Evolutionary conservation across 805 yeast species (phyloP).

Genomic region (Hyphopichia homilentoma): DNA sequence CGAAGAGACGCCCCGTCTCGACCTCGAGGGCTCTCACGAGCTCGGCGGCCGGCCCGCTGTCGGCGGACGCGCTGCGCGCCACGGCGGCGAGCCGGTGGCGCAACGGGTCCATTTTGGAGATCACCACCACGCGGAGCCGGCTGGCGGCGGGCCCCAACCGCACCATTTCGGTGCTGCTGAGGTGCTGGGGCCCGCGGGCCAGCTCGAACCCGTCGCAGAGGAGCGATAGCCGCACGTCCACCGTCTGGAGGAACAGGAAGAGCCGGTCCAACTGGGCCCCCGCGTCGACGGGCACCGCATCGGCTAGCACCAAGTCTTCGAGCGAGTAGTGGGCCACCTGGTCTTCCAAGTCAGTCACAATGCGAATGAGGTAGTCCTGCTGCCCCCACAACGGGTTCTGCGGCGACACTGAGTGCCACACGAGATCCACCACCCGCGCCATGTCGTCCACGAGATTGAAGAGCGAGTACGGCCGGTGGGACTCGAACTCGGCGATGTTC

Average conservation of each 20-base stretch:
- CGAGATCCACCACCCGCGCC: slow-evolving; percentile 19
- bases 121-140: slow-evolving; percentile 28
- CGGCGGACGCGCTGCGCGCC: neutral
- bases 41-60: slow-evolving; percentile 4
- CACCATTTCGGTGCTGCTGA: slow-evolving; percentile 30
- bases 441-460: slow-evolving; percentile 23
- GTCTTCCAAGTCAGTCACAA: slow-evolving; percentile 38
- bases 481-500: slow-evolving; percentile 24
- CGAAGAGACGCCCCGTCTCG: slow-evolving; percentile 36
- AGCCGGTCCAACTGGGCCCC: slow-evolving; percentile 12
- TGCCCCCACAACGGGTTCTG: slow-evolving; percentile 28
- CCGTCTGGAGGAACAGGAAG: slow-evolving; percentile 25
- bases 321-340: slow-evolving; percentile 27
- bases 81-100: slow-evolving; percentile 7
- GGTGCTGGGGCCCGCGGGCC: slow-evolving; percentile 5
- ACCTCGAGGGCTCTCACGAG: slow-evolving; percentile 23
- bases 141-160: slow-evolving; percentile 29
- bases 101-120: slow-evolving; percentile 20
- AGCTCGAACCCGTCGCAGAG: slow-evolving; percentile 28
- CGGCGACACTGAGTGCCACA: slow-evolving; percentile 30
- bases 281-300: slow-evolving; percentile 4
- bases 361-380: slow-evolving; percentile 30
- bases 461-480: slow-evolving; percentile 18
- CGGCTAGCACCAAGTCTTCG: slow-evolving; percentile 6
- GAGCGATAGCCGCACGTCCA: slow-evolving; percentile 29